These are phyloP conservation scores for Coprinellus aureogranulatus DNA, from an alignment of 768 basidiomycete genomes.

Conservation along the genomic window DNA sequence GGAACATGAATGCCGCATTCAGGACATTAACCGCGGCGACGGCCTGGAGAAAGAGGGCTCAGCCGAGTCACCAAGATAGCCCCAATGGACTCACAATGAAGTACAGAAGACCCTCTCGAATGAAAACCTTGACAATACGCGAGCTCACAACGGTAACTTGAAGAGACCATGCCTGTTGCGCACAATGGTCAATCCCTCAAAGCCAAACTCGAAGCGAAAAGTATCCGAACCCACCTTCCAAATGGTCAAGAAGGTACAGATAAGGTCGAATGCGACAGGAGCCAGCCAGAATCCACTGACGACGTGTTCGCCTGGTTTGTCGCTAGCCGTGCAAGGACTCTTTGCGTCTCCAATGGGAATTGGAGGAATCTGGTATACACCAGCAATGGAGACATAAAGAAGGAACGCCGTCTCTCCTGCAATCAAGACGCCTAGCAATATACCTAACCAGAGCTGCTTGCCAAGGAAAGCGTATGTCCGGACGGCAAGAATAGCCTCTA, in stretches of 20 bases:
- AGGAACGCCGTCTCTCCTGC: conserved; percentile 12
- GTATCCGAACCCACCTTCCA: conserved; percentile 7
- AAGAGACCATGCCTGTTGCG: conserved; percentile 8
- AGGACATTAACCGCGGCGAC: conserved; percentile 14
- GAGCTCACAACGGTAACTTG: conserved; percentile 4
- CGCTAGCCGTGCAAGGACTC: conserved; percentile 15
- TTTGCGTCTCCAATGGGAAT: conserved; percentile 5
- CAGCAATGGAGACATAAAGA: conserved; percentile 14
- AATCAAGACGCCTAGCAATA: conserved; percentile 5
- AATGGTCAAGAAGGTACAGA: conserved; percentile 13
- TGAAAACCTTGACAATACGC: conserved; percentile 10
- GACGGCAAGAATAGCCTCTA: conserved; percentile 15
- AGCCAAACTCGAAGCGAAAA: too few species aligned
- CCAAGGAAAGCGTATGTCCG: conserved; percentile 17
- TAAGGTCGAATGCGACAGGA: conserved; percentile 13
- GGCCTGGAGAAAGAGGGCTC: not conserved
- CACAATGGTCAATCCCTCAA: too few species aligned
- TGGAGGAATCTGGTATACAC: conserved; percentile 14
- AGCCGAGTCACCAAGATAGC: not conserved
- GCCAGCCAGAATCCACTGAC: conserved; percentile 17
- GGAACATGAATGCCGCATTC: conserved; percentile 18
- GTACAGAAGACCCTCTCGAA: conserved; percentile 15
- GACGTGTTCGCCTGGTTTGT: conserved; percentile 15
- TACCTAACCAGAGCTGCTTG: conserved; percentile 8
- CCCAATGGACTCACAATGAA: conserved; percentile 6